Percentiles rank a stretch among this genome's conserved stretches.
Conservation (phyloP, 2,329 filamentous ascomycete genomes). For the Zymoseptoria passerinii region DNA sequence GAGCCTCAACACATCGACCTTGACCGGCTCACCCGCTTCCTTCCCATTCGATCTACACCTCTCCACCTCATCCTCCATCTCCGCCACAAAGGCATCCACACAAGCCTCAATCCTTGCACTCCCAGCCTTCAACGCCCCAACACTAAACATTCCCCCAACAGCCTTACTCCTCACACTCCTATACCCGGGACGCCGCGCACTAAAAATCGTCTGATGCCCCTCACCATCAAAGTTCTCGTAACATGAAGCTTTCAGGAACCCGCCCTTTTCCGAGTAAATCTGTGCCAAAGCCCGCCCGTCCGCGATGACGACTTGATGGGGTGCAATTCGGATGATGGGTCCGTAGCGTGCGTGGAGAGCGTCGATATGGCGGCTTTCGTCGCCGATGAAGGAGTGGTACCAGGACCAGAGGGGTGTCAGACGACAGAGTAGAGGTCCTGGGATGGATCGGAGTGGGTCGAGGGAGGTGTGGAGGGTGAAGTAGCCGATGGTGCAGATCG, state of each 20-base stretch:
- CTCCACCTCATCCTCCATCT: conserved; percentile 32
- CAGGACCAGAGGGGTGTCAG: conserved; percentile 23
- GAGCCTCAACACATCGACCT: conserved; percentile 44
- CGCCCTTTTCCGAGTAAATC: conserved; percentile 46
- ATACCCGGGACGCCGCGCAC: conserved; percentile 34
- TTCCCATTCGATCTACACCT: conserved; percentile 9
- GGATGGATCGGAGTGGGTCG: conserved; percentile 24
- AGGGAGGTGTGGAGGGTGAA: conserved; percentile 28
- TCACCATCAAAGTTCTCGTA: conserved; percentile 53
- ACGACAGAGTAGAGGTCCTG: conserved; percentile 10
- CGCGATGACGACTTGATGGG: conserved; percentile 51
- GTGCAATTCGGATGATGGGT: conserved; percentile 63
- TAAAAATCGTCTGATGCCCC: conserved; percentile 48
- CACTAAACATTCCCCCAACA: conserved; percentile 44
- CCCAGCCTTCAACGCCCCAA: conserved; percentile 33
- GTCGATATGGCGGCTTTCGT: conserved; percentile 20
- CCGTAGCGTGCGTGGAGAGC: conserved; percentile 55
- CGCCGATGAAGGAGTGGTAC: conserved; percentile 26
- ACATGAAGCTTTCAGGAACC: conserved; percentile 45
- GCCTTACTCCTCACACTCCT: conserved; percentile 42
- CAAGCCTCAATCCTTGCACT: conserved; percentile 31
- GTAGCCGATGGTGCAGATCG: neutral
- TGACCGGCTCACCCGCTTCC: conserved; percentile 20
- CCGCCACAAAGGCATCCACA: conserved; percentile 36
- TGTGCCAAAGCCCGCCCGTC: conserved; percentile 39